A percentile compares a stretch with the other conserved stretches of the same genome.
These are phyloP conservation scores for Magnaporthiopsis incrustans DNA, from an alignment of 2,329 filamentous ascomycete genomes.

Conservation along the genomic window DNA sequence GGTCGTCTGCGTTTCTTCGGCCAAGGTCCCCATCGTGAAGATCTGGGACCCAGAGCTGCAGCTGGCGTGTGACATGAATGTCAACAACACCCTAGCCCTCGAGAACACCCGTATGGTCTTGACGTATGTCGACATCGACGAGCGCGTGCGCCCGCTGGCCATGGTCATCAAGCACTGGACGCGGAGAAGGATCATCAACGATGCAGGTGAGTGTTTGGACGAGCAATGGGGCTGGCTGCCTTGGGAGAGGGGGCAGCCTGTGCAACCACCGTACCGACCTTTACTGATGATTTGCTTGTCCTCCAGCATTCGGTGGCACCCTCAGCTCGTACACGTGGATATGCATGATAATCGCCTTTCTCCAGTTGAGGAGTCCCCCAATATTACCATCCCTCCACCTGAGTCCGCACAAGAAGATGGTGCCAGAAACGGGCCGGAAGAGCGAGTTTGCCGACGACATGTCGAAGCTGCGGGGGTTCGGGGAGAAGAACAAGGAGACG, in stretches of 20 bases:
- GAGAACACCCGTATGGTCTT: constrained; percentile 98
- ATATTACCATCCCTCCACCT: constrained; percentile 82
- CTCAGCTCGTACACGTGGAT: constrained; percentile 99
- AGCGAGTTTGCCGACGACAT: constrained; percentile 85
- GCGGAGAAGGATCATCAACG: constrained; percentile 83
- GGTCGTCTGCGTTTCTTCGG: constrained; percentile 87
- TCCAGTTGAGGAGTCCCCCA: constrained; percentile 78
- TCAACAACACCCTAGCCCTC: constrained; percentile 91
- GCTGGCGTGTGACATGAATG: constrained; percentile 94
- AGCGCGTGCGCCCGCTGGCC: constrained; percentile 80
- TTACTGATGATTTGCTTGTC: constrained; percentile 6
- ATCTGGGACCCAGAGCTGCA: constrained; percentile 92
- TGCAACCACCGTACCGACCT: too few relatives aligned
- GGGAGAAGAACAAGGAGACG: constrained; percentile 71
- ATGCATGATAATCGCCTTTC: constrained; percentile 92
- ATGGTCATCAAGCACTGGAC: constrained; percentile 99
- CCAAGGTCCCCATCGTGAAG: constrained; percentile 97
- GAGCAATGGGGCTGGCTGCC: too few relatives aligned
- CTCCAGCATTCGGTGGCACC: constrained; percentile 77
- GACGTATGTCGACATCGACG: constrained; percentile 90
- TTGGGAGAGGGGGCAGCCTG: background rate
- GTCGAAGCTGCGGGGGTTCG: constrained; percentile 64
- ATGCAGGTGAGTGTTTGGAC: constrained; percentile 58
- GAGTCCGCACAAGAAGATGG: constrained; percentile 52
- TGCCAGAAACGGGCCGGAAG: constrained; percentile 54